Base-by-base conservation (phyloP, 257 asterid genomes). In the Coffea eugenioides region DNA sequence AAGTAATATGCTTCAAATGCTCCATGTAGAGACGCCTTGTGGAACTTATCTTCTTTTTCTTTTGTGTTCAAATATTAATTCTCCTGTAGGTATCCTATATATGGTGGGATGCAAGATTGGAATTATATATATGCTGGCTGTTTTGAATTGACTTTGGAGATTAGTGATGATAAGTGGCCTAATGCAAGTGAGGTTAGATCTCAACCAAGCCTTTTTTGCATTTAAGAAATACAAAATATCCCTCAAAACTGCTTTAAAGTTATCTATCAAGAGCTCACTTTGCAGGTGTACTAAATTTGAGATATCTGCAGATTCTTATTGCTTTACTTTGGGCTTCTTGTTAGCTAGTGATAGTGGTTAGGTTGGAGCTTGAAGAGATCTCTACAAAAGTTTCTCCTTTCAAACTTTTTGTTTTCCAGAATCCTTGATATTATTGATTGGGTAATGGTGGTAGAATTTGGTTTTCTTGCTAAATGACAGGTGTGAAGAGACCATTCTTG, bases 61-160 rank as follows among this genome's bases (percentile, higher is more conserved):
- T 74, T 69, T 25, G 6, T 73, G 70, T 73, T 15, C 66, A 70
- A 62, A 16, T 13, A 36, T 16, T 21, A 46, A 68, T 81, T 54
- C 77, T 79, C 76, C 81, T 91, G 83, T 83, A 95, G 99, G 99
- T 95, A 95, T 76, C 99, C 99, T 48, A 87, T 95, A 59, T 95
- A 95, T 83, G 99, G 99, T 27, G 99, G 99, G 81, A 95, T 95
- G 99, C 99, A 95, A 91, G 99, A 95, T 85, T 95, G 97, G 97
- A 95, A 92, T 85, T 95, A 95, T 86, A 89, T 95, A 54, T 84
- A 88, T 79, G 80, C 66, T 80, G 92, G 92, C 73, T 93, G 98
- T 88, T 92, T 95, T 82, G 99, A 95, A 83, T 88, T 95, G 86
- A 95, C 99, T 20, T 86, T 95, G 85, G 99, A 95, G 90, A 89